These are phyloP conservation scores for Lophium mytilinum DNA, from an alignment of 495 filamentous ascomycete genomes.

Conservation along the genomic window DNA sequence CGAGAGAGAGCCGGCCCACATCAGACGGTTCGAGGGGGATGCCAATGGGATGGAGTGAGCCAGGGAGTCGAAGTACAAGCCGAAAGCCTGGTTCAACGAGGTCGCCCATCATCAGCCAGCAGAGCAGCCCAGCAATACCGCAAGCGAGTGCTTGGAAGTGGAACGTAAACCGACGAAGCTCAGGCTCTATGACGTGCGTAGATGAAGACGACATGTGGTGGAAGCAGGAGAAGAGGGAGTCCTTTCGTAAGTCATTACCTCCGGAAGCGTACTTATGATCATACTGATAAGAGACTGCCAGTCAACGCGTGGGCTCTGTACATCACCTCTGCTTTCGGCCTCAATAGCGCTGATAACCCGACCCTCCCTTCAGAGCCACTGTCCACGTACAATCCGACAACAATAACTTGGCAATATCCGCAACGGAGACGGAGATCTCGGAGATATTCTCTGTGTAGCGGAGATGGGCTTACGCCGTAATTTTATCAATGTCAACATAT, in stretches of 20 bases:
- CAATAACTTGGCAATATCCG: too few species aligned
- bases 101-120: not conserved
- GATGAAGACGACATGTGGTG: not conserved
- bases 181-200: not conserved
- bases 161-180: not conserved
- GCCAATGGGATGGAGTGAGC: not conserved
- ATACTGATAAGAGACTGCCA: too few species aligned
- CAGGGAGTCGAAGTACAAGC: not conserved
- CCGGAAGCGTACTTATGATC: too few species aligned
- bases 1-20: not conserved
- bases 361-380: too few species aligned
- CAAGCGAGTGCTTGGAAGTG: not conserved
- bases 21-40: not conserved
- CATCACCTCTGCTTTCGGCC: too few species aligned
- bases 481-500: too few species aligned
- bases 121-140: not conserved
- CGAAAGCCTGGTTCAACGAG: not conserved
- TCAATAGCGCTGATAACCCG: too few species aligned
- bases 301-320: too few species aligned
- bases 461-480: too few species aligned
- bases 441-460: too few species aligned
- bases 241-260: not conserved
- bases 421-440: too few species aligned
- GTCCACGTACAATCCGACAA: too few species aligned
- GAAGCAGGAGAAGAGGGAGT: not conserved